Evolutionary conservation across 208 protist genomes (phyloP).

Genomic region (Acanthamoeba royreba): DNA sequence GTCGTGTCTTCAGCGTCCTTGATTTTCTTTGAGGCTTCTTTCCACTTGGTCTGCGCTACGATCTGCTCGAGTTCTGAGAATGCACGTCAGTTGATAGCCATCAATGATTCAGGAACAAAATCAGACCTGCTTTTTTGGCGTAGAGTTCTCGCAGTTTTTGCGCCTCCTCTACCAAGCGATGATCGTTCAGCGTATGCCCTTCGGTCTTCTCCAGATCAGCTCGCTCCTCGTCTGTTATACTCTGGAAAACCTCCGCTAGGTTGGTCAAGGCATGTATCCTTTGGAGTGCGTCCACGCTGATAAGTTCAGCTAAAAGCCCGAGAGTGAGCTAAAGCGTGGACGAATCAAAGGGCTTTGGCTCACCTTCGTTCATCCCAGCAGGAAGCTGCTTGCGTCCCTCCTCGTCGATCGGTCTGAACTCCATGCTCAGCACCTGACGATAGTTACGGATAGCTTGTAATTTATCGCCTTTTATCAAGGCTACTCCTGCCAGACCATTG

Average conservation of each 20-base stretch:
- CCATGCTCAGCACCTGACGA: background rate
- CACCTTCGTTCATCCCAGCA: background rate
- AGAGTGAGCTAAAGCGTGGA: background rate
- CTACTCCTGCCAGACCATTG: slow-evolving; percentile 12
- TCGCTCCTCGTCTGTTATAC: background rate
- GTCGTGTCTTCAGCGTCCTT: background rate
- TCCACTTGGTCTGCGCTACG: background rate
- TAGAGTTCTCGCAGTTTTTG: background rate
- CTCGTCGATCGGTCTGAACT: background rate
- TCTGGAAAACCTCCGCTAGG: background rate
- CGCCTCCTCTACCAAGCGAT: background rate
- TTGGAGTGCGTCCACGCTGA: background rate
- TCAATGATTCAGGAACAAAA: background rate
- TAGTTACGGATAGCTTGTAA: background rate
- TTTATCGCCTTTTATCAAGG: background rate
- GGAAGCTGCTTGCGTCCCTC: background rate
- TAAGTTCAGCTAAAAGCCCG: background rate
- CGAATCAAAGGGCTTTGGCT: background rate
- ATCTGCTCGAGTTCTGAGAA: background rate
- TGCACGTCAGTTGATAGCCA: background rate
- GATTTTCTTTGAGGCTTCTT: background rate
- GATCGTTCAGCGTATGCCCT: background rate
- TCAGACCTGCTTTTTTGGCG: background rate
- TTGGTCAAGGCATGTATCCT: background rate
- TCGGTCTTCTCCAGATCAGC: background rate